Conservation (phyloP, 768 basidiomycete species). For the Trametes punicea region DNA sequence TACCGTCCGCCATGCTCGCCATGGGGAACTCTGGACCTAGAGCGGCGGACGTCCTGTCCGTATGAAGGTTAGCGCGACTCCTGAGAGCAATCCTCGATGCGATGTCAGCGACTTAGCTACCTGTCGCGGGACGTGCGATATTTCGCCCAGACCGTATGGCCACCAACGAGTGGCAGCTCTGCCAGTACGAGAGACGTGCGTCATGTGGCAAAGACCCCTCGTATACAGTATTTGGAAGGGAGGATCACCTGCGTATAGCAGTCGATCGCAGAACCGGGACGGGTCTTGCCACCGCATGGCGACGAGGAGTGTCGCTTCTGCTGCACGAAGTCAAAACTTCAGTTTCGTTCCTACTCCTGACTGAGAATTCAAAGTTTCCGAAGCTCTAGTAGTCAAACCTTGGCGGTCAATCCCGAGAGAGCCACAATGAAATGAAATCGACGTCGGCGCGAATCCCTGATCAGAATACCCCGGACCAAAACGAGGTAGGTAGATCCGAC, state of each 20-base stretch:
- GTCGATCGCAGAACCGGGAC: not conserved
- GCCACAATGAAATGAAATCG: too few species aligned
- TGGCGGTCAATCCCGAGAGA: too few species aligned
- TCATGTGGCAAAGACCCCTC: not conserved
- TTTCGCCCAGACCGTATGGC: not conserved
- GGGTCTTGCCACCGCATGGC: constrained; percentile 2
- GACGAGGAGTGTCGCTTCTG: not conserved
- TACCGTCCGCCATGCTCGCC: too few species aligned
- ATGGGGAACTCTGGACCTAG: too few species aligned
- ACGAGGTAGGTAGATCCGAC: not conserved
- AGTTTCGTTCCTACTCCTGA: not conserved
- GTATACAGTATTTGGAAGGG: constrained; percentile 2
- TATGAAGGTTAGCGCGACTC: not conserved
- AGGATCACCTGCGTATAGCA: constrained; percentile 1
- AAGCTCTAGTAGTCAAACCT: too few species aligned
- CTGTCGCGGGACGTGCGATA: constrained; percentile 9
- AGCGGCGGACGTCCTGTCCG: not conserved
- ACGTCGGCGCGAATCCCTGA: not conserved
- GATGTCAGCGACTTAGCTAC: not conserved
- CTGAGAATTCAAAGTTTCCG: too few species aligned
- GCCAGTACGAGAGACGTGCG: not conserved
- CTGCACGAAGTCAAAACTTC: not conserved
- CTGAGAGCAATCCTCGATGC: not conserved
- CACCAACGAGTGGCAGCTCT: not conserved
- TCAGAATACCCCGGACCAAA: not conserved